Evolutionary conservation across 352 stramenopile species (phyloP), one percentile per base, ranked within the genome.

Genomic region (Globisporangium okanoganense): DNA sequence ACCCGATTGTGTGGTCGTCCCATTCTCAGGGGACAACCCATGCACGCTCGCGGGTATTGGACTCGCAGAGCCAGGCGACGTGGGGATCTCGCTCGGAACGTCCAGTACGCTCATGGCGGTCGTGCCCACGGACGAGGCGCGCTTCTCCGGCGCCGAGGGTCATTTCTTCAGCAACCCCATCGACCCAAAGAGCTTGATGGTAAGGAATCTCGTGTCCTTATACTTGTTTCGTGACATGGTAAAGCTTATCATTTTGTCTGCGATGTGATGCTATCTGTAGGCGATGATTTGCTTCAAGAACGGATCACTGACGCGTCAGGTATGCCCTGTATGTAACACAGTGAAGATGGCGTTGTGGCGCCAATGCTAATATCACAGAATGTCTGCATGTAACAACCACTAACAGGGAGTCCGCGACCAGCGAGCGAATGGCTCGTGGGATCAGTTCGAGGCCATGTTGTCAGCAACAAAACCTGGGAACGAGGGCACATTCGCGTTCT

Each of bases 231-330:
- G 13, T 16, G 0, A n/a, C 10, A 16, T 7, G 20, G 27, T 4
- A 7, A 44, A 25, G 16, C n/a, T 55, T 10, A 25, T 49, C 27
- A 0, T 52, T 36, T 27, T 5, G 14, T 40, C 20, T 27, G 4
- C 12, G n/a, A n/a, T 38, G 18, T n/a, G 14, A 45, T 48, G 25
- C 9, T n/a, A 8, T 22, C 1, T 57, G 3, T 68, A 87, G 70
- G 84, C 78, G 9, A 95, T 96, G 85, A 85, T 94, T 38, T 92
- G 87, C 45, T 94, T 91, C 72, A 93, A 94, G 71, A 95, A 95
- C 48, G 85, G 85, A 38, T 75, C 83, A 1, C 72, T 96, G 33
- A 80, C 79, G 13, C 79, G 87, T 33, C 67, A 96, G 69, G 69
- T 77, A 56, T 18, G 56, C 14, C 38, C 13, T 43, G 8, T 12